These are phyloP conservation scores for Trypanosoma mega DNA, from an alignment of 208 protist genomes.

Conservation along the genomic window DNA sequence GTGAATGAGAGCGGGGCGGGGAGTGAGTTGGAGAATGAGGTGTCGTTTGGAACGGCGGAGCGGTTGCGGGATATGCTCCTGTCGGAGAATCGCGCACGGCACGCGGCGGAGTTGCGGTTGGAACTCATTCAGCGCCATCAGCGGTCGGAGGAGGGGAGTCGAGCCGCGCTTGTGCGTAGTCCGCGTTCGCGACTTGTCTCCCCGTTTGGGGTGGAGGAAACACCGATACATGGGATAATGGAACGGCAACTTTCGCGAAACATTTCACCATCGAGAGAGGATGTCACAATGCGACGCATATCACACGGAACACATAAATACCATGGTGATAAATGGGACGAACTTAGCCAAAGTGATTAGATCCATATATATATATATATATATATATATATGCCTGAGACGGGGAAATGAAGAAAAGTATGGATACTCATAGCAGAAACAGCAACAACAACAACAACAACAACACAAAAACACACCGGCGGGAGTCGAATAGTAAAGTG, in stretches of 20 bases:
- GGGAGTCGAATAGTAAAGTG: not conserved
- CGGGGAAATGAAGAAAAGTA: slow-evolving; percentile 1
- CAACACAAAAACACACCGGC: not conserved
- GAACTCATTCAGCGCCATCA: slow-evolving; percentile 11
- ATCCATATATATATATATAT: not conserved
- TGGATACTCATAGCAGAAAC: slow-evolving; percentile 5
- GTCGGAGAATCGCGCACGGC: slow-evolving; percentile 20
- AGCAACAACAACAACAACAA: not conserved
- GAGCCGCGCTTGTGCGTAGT: not conserved
- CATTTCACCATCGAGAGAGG: no score
- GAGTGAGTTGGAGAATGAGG: not conserved
- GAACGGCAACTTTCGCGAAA: no score
- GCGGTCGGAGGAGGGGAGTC: not conserved
- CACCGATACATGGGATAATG: no score
- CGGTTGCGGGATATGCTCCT: slow-evolving; percentile 5
- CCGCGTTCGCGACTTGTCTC: not conserved
- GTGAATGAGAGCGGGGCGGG: not conserved
- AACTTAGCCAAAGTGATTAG: not conserved
- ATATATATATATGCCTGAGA: not conserved
- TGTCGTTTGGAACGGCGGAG: not conserved
- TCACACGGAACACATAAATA: no score
- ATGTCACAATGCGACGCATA: no score
- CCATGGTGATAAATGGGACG: no score
- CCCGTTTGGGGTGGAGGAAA: not conserved
- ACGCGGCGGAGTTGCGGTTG: slow-evolving; percentile 16